Evolutionary conservation across 805 yeast species (phyloP), one percentile per base, ranked within the genome.

Genomic region (Wickerhamiella qilinensis): DNA sequence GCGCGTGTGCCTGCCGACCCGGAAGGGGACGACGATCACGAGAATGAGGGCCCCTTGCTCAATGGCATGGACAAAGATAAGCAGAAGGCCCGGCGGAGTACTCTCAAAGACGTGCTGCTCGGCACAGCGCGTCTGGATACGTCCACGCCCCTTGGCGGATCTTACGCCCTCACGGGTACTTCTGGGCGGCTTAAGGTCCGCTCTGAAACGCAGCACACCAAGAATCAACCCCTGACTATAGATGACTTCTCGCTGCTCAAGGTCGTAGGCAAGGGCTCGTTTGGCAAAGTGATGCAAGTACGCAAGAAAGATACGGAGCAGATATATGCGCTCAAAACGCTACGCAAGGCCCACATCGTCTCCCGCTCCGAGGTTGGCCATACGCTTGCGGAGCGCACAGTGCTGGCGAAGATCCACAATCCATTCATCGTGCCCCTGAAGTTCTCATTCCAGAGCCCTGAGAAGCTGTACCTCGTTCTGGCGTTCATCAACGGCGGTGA

Each of bases 241-340:
- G 94, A 85, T 41, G 95, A 88, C 54, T 88, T 91, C 60, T 94
- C 85, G 51, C 63, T 91, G 38, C 68, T 91, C 48, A 91, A 91
- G 59, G 98, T 91, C 18, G 84, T 91, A 39, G 98, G 98, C 28
- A 91, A 91, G 57, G 98, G 98, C 6, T 85, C 96, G 8, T 91
- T 91, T 57, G 98, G 98, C 38, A 91, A 91, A 60, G 98, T 91
- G 38, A 91, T 91, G 97, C 98, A 91, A 60, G 98, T 91, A 31
- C 76, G 85, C 46, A 91, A 91, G 61, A 83, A 82, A 50, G 98
- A 91, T 58, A 91, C 98, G 2, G 79, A 79, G 46, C 93, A 88
- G 56, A 77, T 91, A 19, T 91, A 91, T 58, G 98, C 98, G 1
- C 65, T 91, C 54, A 91, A 91, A 59, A 85, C 96, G 0, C 75